Evolutionary conservation across 805 yeast species (phyloP).

Genomic region (Millerozyma miso): DNA sequence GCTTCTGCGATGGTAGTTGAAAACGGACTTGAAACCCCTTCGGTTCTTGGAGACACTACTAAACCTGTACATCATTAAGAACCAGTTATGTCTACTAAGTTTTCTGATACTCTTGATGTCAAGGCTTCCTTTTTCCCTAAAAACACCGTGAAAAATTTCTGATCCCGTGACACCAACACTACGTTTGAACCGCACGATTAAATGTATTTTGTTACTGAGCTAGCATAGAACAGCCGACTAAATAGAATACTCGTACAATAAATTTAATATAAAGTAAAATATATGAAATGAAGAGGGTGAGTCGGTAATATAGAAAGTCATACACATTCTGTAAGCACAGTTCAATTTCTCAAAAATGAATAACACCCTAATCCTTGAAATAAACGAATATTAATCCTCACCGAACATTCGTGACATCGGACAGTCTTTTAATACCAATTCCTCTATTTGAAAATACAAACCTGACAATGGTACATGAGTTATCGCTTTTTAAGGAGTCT

Average conservation of each 20-base stretch:
- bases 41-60: neutral
- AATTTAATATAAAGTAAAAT: too few relatives aligned
- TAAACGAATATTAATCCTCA: neutral
- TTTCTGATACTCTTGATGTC: neutral
- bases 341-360: neutral
- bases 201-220: neutral
- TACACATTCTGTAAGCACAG: neutral
- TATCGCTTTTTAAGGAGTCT: neutral
- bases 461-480: neutral
- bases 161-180: neutral
- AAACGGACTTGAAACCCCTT: neutral
- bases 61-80: neutral
- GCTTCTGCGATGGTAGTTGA: slow-evolving; percentile 3
- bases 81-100: neutral
- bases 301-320: neutral
- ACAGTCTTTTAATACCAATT: neutral
- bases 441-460: neutral
- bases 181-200: neutral
- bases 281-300: neutral
- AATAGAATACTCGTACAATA: neutral
- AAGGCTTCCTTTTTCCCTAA: neutral
- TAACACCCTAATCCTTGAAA: neutral
- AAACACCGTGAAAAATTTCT: neutral
- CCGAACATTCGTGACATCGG: neutral
- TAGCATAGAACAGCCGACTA: neutral